phyloP scores from a whole-genome alignment of 345 rosid genomes.

The Firmiana major region DNA sequence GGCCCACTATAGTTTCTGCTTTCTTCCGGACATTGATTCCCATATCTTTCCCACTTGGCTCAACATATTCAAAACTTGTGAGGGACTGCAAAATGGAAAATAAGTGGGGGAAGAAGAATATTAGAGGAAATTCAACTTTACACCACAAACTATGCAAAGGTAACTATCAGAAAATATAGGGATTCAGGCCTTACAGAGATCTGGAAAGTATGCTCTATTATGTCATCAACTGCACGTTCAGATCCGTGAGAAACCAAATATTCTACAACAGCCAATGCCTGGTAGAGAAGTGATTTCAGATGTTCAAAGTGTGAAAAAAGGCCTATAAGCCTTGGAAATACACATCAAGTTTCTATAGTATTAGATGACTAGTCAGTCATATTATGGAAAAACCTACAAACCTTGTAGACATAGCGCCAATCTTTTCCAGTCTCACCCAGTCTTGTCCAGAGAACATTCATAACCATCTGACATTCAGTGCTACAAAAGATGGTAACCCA shows the following conservation, averaged over 20 bases:
- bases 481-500: constrained; percentile 38
- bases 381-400: constrained; percentile 22
- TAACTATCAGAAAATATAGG: constrained; percentile 8
- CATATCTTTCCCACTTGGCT: constrained; percentile 90
- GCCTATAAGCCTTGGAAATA: background rate
- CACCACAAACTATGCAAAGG: background rate
- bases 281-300: constrained; percentile 20
- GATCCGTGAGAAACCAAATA: constrained; percentile 95
- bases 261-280: constrained; percentile 93
- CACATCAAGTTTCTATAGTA: background rate
- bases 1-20: constrained; percentile 68
- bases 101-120: constrained; percentile 20
- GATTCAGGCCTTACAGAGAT: constrained; percentile 65
- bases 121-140: constrained; percentile 23
- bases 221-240: constrained; percentile 96
- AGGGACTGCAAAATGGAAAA: constrained; percentile 59
- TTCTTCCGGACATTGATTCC: constrained; percentile 96
- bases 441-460: constrained; percentile 94
- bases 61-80: constrained; percentile 88
- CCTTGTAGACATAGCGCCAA: constrained; percentile 99
- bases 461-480: constrained; percentile 90
- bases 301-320: constrained; percentile 1
- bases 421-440: constrained; percentile 85
- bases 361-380: background rate
- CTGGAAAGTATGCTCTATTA: constrained; percentile 93